These are phyloP conservation scores for Cupressus sempervirens DNA, from an alignment of 75 land plant genomes.

Conservation along the genomic window DNA sequence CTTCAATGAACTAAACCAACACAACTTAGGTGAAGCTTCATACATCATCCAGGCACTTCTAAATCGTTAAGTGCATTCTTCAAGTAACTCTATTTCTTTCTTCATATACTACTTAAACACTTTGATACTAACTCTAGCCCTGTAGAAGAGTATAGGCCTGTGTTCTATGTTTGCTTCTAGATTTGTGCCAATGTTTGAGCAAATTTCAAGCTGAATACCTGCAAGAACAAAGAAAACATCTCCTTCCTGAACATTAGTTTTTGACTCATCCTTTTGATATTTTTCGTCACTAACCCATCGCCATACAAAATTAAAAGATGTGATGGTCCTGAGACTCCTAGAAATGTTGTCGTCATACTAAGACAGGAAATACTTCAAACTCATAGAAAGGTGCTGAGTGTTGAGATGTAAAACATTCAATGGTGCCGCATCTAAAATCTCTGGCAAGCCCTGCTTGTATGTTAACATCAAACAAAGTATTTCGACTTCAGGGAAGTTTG, in stretches of 20 bases:
- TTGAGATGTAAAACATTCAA: constrained; percentile 40
- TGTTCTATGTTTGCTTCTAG: constrained; percentile 2
- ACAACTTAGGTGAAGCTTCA: not conserved
- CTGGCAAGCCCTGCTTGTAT: constrained; percentile 85
- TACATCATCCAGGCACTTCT: not conserved
- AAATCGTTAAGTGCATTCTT: not conserved
- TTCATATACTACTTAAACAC: constrained; percentile 28
- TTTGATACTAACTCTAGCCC: constrained; percentile 81
- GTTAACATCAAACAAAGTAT: constrained; percentile 95
- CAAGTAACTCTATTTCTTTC: not conserved
- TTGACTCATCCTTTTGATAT: no score
- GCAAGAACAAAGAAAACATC: constrained; percentile 74
- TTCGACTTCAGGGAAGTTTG: constrained; percentile 73
- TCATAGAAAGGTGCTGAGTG: constrained; percentile 91
- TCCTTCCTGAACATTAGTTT: constrained; percentile 47
- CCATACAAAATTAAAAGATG: constrained; percentile 57
- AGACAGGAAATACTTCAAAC: constrained; percentile 78
- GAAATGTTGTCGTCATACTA: constrained; percentile 35
- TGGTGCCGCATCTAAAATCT: constrained; percentile 55
- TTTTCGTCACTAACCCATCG: constrained; percentile 46
- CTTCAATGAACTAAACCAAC: no score
- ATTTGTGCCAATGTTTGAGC: constrained; percentile 1
- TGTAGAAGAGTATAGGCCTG: constrained; percentile 41
- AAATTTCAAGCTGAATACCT: constrained; percentile 27
- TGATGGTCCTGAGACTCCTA: constrained; percentile 71